Evolutionary conservation across 441 rosid species (phyloP), one percentile per base, ranked within the genome.

Genomic region (Erysimum cheiri): DNA sequence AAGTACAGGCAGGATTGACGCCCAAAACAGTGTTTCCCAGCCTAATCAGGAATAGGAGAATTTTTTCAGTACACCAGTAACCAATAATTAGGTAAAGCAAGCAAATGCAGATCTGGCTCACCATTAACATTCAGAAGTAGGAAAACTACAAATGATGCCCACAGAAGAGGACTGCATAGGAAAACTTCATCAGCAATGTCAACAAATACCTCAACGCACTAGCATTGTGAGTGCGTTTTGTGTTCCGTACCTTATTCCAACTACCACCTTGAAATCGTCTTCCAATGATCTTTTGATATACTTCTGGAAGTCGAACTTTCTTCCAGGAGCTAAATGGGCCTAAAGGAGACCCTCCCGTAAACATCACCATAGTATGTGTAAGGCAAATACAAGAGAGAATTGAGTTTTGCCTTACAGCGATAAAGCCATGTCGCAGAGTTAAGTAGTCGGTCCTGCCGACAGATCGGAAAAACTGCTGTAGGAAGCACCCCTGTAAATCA

Each of bases 351-450:
- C 24, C 54, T 32, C 50, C 37, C 58, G 19, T 60, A 36, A 69
- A 26, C 58, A 70, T 49, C 32, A 36, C 43, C 43, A n/a, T 13
- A 29, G 48, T 19, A 19, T 1, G 22, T 26, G 44, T 7, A 12
- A 33, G 40, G 37, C 22, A 28, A 54, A 40, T 6, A 29, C 61
- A 53, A 61, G 8, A 50, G 49, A 33, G 43, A 33, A 46, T n/a
- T 35, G 49, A 64, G 43, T 13, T 46, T 67, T 71, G 56, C 77
- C 96, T 86, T 76, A 92, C 97, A 17, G 81, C 47, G 53, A 92
- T 87, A 68, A 92, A 92, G 55, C 98, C 95, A 31, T 92, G 83
- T 47, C 92, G 86, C 86, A 92, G 65, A 26, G 95, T 80, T 84
- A 90, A 56, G 82, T 92, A 92, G 81, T 92, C 98, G 5, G 89